Evolutionary conservation across 192 early-diverging fungal genomes (phyloP).

Genomic region (Bifiguratus adelaidae): DNA sequence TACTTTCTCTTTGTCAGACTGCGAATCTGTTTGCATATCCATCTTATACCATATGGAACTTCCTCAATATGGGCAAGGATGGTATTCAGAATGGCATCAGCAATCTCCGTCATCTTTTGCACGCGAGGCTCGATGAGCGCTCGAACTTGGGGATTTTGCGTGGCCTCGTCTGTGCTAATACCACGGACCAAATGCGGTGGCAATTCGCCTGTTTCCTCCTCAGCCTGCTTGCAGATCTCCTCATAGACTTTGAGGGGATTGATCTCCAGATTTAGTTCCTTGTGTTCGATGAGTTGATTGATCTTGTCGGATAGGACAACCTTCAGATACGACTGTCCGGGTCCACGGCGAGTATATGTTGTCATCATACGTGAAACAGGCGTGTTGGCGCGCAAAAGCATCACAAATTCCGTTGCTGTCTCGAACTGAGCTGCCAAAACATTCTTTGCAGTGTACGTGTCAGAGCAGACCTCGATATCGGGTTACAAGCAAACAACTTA

Average conservation of each 20-base stretch:
- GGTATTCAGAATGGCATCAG: constrained; percentile 74
- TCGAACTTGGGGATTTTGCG: constrained; percentile 72
- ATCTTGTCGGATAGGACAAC: constrained; percentile 74
- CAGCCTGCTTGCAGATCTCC: constrained; percentile 71
- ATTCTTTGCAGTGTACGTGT: constrained; percentile 21
- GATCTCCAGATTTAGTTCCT: constrained; percentile 85
- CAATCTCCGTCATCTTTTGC: constrained; percentile 76
- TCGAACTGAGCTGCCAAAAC: constrained; percentile 91
- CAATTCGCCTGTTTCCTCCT: constrained; percentile 44
- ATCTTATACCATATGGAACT: constrained; percentile 93
- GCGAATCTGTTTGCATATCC: constrained; percentile 98
- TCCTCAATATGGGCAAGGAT: constrained; percentile 74
- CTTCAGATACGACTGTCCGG: constrained; percentile 89
- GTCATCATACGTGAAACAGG: constrained; percentile 98
- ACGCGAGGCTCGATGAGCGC: constrained; percentile 75
- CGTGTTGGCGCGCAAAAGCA: constrained; percentile 95
- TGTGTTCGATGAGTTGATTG: constrained; percentile 64
- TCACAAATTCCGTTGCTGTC: constrained; percentile 77
- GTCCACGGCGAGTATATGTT: constrained; percentile 88
- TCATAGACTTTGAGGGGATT: constrained; percentile 90
- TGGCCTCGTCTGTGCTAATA: constrained; percentile 74
- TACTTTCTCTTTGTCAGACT: constrained; percentile 87
- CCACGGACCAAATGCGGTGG: constrained; percentile 58
- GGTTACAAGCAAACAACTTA: constrained; percentile 8
- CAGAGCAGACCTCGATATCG: constrained; percentile 9